Evolutionary conservation across 2,329 filamentous ascomycete genomes (phyloP).

Genomic region (Monilinia fructicola): DNA sequence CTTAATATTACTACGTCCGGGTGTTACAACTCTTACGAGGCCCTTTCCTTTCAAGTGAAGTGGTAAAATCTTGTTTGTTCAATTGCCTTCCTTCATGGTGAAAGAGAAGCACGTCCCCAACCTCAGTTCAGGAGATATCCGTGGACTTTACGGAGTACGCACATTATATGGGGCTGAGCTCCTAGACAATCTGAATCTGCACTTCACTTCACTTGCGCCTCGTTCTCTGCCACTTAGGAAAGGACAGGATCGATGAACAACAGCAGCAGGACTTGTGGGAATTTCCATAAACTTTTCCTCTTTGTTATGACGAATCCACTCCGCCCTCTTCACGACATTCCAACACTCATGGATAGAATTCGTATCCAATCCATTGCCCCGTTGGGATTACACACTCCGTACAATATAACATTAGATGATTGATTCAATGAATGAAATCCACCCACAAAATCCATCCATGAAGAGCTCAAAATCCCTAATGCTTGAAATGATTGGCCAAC

Average conservation of each 20-base stretch:
- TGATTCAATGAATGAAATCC: not conserved
- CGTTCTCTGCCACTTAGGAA: conserved; percentile 3
- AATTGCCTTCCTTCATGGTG: conserved; percentile 6
- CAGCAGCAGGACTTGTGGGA: not conserved
- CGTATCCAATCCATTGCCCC: not conserved
- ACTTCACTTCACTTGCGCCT: conserved; percentile 18
- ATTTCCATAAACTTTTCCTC: not conserved
- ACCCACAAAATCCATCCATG: not conserved
- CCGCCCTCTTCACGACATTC: not conserved
- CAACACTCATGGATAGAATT: not conserved
- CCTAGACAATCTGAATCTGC: conserved; percentile 15
- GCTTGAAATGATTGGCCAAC: not conserved
- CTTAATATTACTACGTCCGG: too few species aligned
- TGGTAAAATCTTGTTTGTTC: conserved; percentile 1
- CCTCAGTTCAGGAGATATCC: conserved; percentile 19
- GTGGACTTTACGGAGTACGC: conserved; percentile 20
- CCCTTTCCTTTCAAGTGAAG: not conserved
- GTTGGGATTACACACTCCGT: not conserved
- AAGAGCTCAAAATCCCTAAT: not conserved
- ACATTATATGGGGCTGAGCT: conserved; percentile 23
- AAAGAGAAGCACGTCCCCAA: conserved; percentile 7
- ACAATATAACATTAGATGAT: not conserved
- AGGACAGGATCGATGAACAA: conserved; percentile 6
- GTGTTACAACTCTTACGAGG: not conserved
- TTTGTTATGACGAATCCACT: not conserved